Evolutionary conservation across 768 basidiomycete species (phyloP).

Genomic region (Hysterangium stoloniferum): DNA sequence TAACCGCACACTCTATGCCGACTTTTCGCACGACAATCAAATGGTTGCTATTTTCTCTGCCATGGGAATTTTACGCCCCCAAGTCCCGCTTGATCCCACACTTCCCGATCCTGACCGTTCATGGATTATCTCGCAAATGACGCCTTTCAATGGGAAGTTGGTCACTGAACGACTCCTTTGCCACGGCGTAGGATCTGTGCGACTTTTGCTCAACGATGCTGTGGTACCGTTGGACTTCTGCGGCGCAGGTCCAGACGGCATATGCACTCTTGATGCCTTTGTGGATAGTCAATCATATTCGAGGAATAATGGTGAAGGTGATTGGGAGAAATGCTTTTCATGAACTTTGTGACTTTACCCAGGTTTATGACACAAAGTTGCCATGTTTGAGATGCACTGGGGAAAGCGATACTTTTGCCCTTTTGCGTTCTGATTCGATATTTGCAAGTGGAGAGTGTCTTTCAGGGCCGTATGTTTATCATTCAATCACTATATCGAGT

Average conservation of each 20-base stretch:
- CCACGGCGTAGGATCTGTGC: constrained; percentile 36
- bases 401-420: too few relatives aligned
- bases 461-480: too few relatives aligned
- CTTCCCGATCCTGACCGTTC: constrained; percentile 20
- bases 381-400: too few relatives aligned
- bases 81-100: constrained; percentile 19
- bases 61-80: constrained; percentile 39
- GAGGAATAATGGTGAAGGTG: constrained; percentile 57
- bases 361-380: too few relatives aligned
- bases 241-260: constrained; percentile 36
- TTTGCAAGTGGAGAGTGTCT: too few relatives aligned
- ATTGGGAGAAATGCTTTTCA: constrained; percentile 56
- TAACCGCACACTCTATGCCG: constrained; percentile 55
- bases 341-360: too few relatives aligned
- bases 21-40: constrained; percentile 83
- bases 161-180: constrained; percentile 65
- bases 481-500: too few relatives aligned
- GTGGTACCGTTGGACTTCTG: constrained; percentile 59
- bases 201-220: constrained; percentile 75
- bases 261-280: constrained; percentile 61
- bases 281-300: constrained; percentile 67
- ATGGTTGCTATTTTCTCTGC: constrained; percentile 72
- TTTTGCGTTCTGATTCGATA: too few relatives aligned
- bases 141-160: constrained; percentile 71
- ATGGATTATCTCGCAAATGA: constrained; percentile 54